Percentiles rank a stretch among this genome's conserved stretches.
These are phyloP conservation scores for Cutaneotrichosporon daszewskae DNA, from an alignment of 1,284 basidiomycete genomes.

Conservation along the genomic window DNA sequence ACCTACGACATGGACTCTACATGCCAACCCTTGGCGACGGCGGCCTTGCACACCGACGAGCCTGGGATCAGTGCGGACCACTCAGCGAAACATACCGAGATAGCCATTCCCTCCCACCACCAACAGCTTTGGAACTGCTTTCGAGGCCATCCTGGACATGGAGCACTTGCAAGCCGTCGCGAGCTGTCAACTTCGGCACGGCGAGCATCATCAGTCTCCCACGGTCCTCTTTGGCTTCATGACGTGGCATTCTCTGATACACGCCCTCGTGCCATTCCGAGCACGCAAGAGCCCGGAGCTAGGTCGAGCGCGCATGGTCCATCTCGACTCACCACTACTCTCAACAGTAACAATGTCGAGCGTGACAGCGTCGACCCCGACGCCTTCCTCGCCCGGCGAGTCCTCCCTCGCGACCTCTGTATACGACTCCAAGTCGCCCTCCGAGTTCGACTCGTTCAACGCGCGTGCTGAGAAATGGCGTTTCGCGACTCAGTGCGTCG, in stretches of 20 bases:
- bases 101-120: constrained; percentile 95
- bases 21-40: constrained; percentile 72
- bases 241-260: no score
- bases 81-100: constrained; percentile 57
- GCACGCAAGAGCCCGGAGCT: no score
- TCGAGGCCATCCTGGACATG: no score
- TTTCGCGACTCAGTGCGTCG: constrained; percentile 58
- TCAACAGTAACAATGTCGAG: constrained; percentile 9
- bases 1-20: constrained; percentile 81
- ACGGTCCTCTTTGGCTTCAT: no score
- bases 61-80: constrained; percentile 53
- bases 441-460: constrained; percentile 27
- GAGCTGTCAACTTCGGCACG: no score
- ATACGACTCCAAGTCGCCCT: constrained; percentile 21
- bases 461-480: constrained; percentile 37
- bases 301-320: no score
- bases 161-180: no score
- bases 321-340: no score
- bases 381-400: constrained; percentile 32
- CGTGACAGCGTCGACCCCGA: constrained; percentile 6
- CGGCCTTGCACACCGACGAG: constrained; percentile 83
- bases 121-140: no score
- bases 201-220: no score
- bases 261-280: no score
- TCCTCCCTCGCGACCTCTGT: constrained; percentile 34